Evolutionary conservation across 768 basidiomycete genomes (phyloP), one percentile per base, ranked within the genome.

Genomic region (Auricularia auricula-judae): DNA sequence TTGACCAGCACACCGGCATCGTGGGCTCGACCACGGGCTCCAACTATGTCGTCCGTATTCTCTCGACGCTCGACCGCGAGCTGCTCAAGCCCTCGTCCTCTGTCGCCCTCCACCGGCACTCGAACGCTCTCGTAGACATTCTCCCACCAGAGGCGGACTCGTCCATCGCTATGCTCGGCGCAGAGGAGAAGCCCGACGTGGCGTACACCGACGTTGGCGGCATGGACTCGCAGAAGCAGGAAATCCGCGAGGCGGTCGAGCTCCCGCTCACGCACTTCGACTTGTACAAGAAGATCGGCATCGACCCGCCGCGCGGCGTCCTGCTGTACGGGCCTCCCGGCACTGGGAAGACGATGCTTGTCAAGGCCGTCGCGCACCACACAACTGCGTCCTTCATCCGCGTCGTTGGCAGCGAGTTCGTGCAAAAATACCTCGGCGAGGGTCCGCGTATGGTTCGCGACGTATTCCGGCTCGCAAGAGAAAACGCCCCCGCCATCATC

Each of bases 361-460:
- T 98, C 62, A 99, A 98, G 75, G 97, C 97, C n/a, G 97, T 99
- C 34, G 97, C 97, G 29, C 88, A 95, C 73, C 92, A 98, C 73
- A 98, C 97, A 43, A 95, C 93, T 1, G 97, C 97, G 7, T 81
- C 93, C 12, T 99, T 99, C 80, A 98, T 99, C 70, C 91, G 97
- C 44, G 97, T 99, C 18, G 94, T 97, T 36, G 97, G 97, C 23
- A 92, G 89, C 70, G 97, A 99, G 76, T 99, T 99, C 72, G 97
- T 99, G 8, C 97, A 99, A 78, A 99, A 99, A 75, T 99, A 99
- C 72, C 85, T 99, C 3, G 97, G 97, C 70, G 97, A 99, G 80
- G 97, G 97, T 39, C 97, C 97, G 51, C 91, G 97, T 68, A 99
- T 99, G 97, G 97, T 99, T 68, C 88, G 97, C 72, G 97, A 99